Evolutionary conservation across 1,284 basidiomycete species (phyloP), one percentile per base, ranked within the genome.

Genomic region (Acaromyces ingoldii): DNA sequence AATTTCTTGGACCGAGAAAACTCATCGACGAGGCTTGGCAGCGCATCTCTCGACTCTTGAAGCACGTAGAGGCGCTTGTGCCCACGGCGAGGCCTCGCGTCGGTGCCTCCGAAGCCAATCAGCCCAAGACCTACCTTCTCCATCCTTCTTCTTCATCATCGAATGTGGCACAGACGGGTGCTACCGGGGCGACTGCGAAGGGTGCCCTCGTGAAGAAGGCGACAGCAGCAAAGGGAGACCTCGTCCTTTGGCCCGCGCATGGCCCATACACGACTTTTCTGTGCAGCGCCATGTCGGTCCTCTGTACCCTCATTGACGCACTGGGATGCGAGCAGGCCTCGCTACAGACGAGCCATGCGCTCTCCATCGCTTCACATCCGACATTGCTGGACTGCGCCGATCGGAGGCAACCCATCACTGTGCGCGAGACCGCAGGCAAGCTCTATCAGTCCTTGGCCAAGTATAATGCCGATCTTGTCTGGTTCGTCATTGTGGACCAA

Each of bases 1-100:
- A 68, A 4, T 69, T 62, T 39, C 55, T 73, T 21, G 63, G 62
- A 2, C 30, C 29, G 19, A 55, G 60, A 37, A 38, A 53, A 37
- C 49, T 72, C 21, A 37, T 67, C 4, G 51, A 65, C 19, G 65
- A 74, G 13, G 70, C 58, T 9, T 69, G 67, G 70, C 72, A 70
- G 4, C 49, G 70, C 4, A 58, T 69, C 37, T 45, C 49, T 9
- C 19, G 37, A 31, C 31, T 72, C 30, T 41, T 72, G 25, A 22
- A 22, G 13, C 11, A 63, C 36, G 49, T 29, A 57, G 22, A 46
- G 45, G 34, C 50, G 48, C 45, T 53, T 49, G 50, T 57, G 55
- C 39, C 49, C 54, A 50, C 50, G 54, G 15, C 17, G 56, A 6
- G 24, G 29, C 13, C n/a, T 21, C 9, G 31, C 7, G 21, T 9